These are phyloP conservation scores for Tolypocladium album DNA, from an alignment of 2,329 filamentous ascomycete genomes.

Conservation along the genomic window DNA sequence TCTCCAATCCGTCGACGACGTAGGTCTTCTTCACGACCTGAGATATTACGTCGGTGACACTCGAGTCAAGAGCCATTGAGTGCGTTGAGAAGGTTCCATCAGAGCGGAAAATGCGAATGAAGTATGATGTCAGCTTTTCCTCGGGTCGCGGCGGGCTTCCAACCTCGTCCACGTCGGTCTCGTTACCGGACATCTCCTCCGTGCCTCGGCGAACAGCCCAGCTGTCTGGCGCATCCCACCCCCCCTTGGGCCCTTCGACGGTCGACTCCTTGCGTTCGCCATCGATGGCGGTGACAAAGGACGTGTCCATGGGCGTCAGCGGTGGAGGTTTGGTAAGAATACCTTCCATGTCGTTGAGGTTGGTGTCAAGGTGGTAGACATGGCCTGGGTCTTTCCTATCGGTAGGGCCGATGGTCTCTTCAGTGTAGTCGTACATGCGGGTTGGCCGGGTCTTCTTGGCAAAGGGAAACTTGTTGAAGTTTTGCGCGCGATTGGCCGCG, in stretches of 20 bases:
- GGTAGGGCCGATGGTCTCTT: slow-evolving; percentile 49
- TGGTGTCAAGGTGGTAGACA: slow-evolving; percentile 73
- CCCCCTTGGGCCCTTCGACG: slow-evolving; percentile 35
- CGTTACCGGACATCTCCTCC: slow-evolving; percentile 50
- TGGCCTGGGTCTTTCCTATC: slow-evolving; percentile 48
- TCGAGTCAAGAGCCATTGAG: slow-evolving; percentile 72
- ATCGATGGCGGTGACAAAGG: slow-evolving; percentile 34
- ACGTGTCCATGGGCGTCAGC: slow-evolving; percentile 58
- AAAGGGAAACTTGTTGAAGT: slow-evolving; percentile 54
- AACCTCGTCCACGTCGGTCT: slow-evolving; percentile 55
- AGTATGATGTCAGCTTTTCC: slow-evolving; percentile 69
- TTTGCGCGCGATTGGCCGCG: slow-evolving; percentile 28
- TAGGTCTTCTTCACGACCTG: slow-evolving; percentile 93
- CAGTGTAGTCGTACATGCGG: slow-evolving; percentile 39
- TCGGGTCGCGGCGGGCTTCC: slow-evolving; percentile 58
- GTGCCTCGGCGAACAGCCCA: slow-evolving; percentile 78
- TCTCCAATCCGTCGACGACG: slow-evolving; percentile 78
- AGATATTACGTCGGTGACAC: slow-evolving; percentile 76
- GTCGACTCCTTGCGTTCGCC: slow-evolving; percentile 27
- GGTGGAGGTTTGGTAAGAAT: slow-evolving; percentile 66
- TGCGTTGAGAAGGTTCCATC: slow-evolving; percentile 93
- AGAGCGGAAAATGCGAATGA: slow-evolving; percentile 87
- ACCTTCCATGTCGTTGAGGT: slow-evolving; percentile 83
- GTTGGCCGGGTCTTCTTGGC: slow-evolving; percentile 41
- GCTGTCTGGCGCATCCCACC: slow-evolving; percentile 91